phyloP scores from a whole-genome alignment of 2,329 filamentous ascomycete species.

The Calonectria pseudoturangicola region DNA sequence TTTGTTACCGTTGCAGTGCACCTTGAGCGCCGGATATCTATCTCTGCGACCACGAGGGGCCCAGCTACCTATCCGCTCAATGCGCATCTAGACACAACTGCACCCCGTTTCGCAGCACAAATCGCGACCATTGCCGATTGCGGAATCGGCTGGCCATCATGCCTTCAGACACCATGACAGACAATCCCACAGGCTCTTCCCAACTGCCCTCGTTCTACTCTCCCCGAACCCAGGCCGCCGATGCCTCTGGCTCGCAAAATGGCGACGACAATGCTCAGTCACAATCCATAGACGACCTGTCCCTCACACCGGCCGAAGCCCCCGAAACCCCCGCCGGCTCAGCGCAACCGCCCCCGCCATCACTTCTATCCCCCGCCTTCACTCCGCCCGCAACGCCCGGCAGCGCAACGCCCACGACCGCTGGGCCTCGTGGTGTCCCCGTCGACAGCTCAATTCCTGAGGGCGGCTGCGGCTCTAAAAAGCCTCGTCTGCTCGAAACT shows the following conservation, averaged over 20 bases:
- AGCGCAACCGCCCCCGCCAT: slow-evolving; percentile 70
- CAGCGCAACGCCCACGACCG: slow-evolving; percentile 69
- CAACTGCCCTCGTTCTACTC: slow-evolving; percentile 70
- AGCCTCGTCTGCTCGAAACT: slow-evolving; percentile 82
- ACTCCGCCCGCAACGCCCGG: slow-evolving; percentile 82
- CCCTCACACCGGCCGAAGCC: slow-evolving; percentile 56
- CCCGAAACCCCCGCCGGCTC: slow-evolving; percentile 45
- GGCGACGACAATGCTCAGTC: slow-evolving; percentile 45
- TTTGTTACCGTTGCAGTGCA: neutral
- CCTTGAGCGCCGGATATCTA: slow-evolving; percentile 21
- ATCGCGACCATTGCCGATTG: slow-evolving; percentile 48
- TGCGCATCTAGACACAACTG: slow-evolving; percentile 43
- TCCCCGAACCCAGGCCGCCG: slow-evolving; percentile 59
- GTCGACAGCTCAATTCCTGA: slow-evolving; percentile 76
- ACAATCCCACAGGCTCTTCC: slow-evolving; percentile 56
- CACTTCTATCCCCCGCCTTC: slow-evolving; percentile 91
- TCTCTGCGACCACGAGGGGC: slow-evolving; percentile 16
- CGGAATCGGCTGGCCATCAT: slow-evolving; percentile 52
- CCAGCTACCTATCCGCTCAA: slow-evolving; percentile 30
- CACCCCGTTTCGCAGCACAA: slow-evolving; percentile 19
- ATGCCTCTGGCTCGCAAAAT: slow-evolving; percentile 45
- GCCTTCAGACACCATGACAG: slow-evolving; percentile 55
- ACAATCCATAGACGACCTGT: slow-evolving; percentile 60
- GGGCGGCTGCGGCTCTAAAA: slow-evolving; percentile 77
- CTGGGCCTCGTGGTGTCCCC: slow-evolving; percentile 71